Conservation (phyloP, 2,329 filamentous ascomycete species). For the Xylariales sp. region DNA sequence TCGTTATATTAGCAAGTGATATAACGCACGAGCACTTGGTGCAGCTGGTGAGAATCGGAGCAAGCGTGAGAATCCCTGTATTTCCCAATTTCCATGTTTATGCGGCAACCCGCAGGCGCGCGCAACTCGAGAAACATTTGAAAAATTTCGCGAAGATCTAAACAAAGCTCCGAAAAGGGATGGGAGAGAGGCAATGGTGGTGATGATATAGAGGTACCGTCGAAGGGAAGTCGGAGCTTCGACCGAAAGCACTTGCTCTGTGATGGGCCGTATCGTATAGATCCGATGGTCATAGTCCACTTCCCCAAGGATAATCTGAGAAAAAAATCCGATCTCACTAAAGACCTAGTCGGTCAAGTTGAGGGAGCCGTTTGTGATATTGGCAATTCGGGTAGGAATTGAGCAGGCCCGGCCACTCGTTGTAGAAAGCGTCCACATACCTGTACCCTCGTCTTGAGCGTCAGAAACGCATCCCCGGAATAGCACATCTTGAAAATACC, state of each 20-base stretch:
- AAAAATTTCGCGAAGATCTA: constrained; percentile 12
- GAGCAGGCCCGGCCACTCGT: no score
- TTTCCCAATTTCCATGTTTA: constrained; percentile 24
- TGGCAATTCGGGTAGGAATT: no score
- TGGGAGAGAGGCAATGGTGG: constrained; percentile 2
- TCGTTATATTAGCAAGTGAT: constrained; percentile 43
- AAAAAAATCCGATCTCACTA: constrained; percentile 2
- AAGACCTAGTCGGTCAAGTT: background rate
- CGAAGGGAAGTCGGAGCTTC: constrained; percentile 6
- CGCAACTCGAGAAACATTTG: constrained; percentile 8
- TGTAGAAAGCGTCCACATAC: no score
- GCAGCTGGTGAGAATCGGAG: constrained; percentile 9
- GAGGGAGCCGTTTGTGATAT: no score
- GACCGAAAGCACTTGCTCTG: constrained; percentile 17
- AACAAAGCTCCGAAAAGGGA: constrained; percentile 9
- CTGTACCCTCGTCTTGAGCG: constrained; percentile 92
- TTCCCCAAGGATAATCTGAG: constrained; percentile 3
- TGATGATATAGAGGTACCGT: background rate
- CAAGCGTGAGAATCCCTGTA: constrained; percentile 26
- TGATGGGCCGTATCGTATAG: constrained; percentile 6
- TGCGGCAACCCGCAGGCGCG: constrained; percentile 28
- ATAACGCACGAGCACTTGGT: constrained; percentile 25
- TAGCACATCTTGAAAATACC: constrained; percentile 99
- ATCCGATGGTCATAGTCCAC: constrained; percentile 1
- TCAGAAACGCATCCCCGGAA: constrained; percentile 89